phyloP scores from a whole-genome alignment of 73 alveolate species.

The Symbiodinium natans region DNA sequence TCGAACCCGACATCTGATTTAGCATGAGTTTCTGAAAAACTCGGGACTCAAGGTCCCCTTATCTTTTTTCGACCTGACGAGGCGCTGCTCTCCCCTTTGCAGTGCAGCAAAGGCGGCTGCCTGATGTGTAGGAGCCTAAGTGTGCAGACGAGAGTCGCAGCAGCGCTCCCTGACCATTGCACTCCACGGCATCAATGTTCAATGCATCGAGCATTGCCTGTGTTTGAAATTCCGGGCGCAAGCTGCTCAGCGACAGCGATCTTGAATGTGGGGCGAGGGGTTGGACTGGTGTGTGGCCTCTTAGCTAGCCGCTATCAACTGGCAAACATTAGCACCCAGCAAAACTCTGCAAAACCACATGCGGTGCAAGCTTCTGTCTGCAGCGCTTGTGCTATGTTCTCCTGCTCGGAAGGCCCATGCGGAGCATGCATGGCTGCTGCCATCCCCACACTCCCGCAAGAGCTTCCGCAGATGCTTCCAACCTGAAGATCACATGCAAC shows the following conservation, averaged over 20 bases:
- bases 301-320: not conserved
- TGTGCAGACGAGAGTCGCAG: constrained; percentile 20
- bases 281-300: not conserved
- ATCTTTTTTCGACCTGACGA: too few relatives aligned
- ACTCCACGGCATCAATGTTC: constrained; percentile 88
- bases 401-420: constrained; percentile 81
- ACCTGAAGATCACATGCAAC: not conserved
- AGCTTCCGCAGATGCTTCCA: constrained; percentile 86
- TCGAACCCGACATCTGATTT: too few relatives aligned
- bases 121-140: too few relatives aligned
- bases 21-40: too few relatives aligned
- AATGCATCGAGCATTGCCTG: constrained; percentile 83
- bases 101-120: too few relatives aligned
- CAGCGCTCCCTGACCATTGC: constrained; percentile 79
- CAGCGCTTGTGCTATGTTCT: constrained; percentile 61
- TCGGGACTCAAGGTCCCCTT: too few relatives aligned
- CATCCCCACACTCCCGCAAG: constrained; percentile 71
- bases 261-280: not conserved
- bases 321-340: not conserved
- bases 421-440: constrained; percentile 91
- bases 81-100: too few relatives aligned
- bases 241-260: not conserved
- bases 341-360: not conserved
- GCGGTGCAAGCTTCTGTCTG: constrained; percentile 40
- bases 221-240: not conserved